phyloP scores from a whole-genome alignment of 179 eudicot species.

The Monotropa hypopitys region DNA sequence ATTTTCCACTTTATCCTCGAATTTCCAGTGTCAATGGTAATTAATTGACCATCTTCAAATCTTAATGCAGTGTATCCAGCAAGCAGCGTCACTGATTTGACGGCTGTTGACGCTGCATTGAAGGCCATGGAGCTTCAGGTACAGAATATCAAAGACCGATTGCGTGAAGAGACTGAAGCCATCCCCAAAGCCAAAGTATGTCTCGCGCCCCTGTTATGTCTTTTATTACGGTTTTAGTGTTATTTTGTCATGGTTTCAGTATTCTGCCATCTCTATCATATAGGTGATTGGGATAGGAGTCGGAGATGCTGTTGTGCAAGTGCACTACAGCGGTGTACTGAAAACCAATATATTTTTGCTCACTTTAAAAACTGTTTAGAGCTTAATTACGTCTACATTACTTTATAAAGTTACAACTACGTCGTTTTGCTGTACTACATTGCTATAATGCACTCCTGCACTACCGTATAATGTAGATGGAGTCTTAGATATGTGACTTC shows the following conservation, averaged over 20 bases:
- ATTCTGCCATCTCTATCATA: neutral
- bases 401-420: too few relatives aligned
- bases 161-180: constrained; percentile 71
- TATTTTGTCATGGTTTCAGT: neutral
- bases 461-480: neutral
- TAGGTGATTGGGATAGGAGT: neutral
- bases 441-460: too few relatives aligned
- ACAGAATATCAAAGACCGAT: constrained; percentile 45
- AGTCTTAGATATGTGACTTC: neutral
- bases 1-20: neutral
- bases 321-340: too few relatives aligned
- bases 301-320: too few relatives aligned
- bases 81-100: constrained; percentile 57
- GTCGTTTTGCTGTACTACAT: too few relatives aligned
- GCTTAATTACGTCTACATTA: too few relatives aligned
- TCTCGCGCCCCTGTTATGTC: neutral
- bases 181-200: constrained; percentile 82
- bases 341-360: too few relatives aligned
- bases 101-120: constrained; percentile 54
- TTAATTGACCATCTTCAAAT: neutral
- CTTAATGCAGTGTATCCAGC: constrained; percentile 60
- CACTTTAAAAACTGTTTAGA: too few relatives aligned
- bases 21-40: neutral
- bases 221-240: neutral
- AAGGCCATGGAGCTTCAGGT: constrained; percentile 82